A percentile compares a stretch with the other conserved stretches of the same genome.
phyloP scores from a whole-genome alignment of 345 rosid genomes.

The Corymbia maculata region DNA sequence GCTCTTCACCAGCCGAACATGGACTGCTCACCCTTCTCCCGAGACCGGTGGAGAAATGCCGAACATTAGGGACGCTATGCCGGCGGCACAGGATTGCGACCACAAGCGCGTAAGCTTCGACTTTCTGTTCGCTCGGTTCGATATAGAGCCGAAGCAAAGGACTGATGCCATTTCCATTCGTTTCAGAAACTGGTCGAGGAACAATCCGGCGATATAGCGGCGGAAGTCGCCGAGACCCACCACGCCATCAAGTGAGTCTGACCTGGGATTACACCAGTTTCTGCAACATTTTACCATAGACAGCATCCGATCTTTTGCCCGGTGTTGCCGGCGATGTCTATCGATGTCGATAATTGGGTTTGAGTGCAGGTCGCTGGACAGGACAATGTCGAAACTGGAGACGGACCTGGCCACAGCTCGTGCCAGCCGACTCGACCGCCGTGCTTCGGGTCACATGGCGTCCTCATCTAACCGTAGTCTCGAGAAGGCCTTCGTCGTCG shows the following conservation, averaged over 20 bases:
- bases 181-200: slow-evolving; percentile 52
- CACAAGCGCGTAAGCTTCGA: slow-evolving; percentile 55
- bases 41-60: slow-evolving; percentile 6
- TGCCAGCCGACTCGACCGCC: slow-evolving; percentile 9
- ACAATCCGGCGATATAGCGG: slow-evolving; percentile 43
- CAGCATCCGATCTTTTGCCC: neutral
- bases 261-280: neutral
- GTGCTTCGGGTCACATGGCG: neutral
- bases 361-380: slow-evolving; percentile 50
- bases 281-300: neutral
- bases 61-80: slow-evolving; percentile 5
- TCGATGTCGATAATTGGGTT: neutral
- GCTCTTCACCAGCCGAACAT: slow-evolving; percentile 33
- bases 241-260: slow-evolving; percentile 50
- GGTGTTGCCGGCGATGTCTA: neutral
- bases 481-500: slow-evolving; percentile 62
- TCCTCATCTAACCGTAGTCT: slow-evolving; percentile 27
- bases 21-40: slow-evolving; percentile 10
- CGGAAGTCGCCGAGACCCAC: slow-evolving; percentile 63
- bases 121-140: neutral
- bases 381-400: slow-evolving; percentile 54
- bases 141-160: too few relatives aligned
- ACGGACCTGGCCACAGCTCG: slow-evolving; percentile 51
- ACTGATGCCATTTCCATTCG: neutral
- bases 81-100: slow-evolving; percentile 33